phyloP scores from a whole-genome alignment of 345 rosid genomes.

The Raphanus raphanistrum region DNA sequence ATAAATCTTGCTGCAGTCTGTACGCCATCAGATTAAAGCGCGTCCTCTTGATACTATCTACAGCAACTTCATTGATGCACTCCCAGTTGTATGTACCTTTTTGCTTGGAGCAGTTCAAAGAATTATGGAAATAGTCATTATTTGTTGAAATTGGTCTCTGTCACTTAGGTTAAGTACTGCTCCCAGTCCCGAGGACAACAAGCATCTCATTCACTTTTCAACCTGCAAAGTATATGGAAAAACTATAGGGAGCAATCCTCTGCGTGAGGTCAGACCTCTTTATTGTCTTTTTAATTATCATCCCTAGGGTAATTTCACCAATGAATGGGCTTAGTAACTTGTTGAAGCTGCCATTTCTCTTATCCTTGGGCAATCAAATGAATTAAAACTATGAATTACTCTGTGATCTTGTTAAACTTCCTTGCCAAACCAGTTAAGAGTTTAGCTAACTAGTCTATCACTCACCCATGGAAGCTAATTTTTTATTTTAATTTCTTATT shows the following conservation, averaged over 20 bases:
- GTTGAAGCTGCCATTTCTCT: not conserved
- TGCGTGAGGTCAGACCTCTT: conserved; percentile 62
- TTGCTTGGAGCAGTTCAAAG: too few species aligned
- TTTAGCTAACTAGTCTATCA: not conserved
- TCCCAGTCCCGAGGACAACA: conserved; percentile 68
- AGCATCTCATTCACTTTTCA: conserved; percentile 96
- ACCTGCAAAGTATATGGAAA: conserved; percentile 98
- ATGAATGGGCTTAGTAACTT: not conserved
- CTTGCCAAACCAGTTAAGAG: not conserved
- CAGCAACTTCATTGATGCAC: conserved; percentile 97
- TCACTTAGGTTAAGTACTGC: conserved; percentile 78
- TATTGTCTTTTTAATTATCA: too few species aligned
- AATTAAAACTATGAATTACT: not conserved
- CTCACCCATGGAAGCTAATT: not conserved
- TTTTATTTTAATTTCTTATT: not conserved
- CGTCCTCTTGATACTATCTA: conserved; percentile 85
- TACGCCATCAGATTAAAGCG: too few species aligned
- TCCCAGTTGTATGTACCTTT: conserved; percentile 68
- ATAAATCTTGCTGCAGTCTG: too few species aligned
- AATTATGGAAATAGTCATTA: too few species aligned
- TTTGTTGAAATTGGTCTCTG: too few species aligned
- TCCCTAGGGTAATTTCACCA: not conserved
- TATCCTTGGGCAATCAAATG: not conserved
- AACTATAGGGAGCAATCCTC: conserved; percentile 84
- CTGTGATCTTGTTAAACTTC: not conserved